Conservation (phyloP, 2,329 filamentous ascomycete species). For the Aspergillus sp. region DNA sequence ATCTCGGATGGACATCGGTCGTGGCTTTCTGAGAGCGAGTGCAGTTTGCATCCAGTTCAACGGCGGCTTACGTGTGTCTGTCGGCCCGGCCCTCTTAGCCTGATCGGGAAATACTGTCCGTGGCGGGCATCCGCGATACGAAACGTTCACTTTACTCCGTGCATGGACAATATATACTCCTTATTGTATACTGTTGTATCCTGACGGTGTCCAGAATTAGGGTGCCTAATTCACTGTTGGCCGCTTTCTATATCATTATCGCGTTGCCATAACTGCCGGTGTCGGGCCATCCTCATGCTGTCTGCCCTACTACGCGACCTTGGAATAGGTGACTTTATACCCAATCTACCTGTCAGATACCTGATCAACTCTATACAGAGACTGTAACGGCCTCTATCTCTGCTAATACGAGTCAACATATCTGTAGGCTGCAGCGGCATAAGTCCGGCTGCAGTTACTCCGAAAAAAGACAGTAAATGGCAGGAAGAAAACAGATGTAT, state of each 20-base stretch:
- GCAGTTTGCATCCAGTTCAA: neutral
- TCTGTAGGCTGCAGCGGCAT: neutral
- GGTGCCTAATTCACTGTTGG: too few relatives aligned
- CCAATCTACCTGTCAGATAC: too few relatives aligned
- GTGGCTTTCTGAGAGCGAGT: neutral
- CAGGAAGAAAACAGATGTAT: neutral
- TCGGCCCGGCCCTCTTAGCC: slow-evolving; percentile 7
- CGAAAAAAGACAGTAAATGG: neutral
- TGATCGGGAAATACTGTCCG: slow-evolving; percentile 13
- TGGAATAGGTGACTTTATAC: too few relatives aligned
- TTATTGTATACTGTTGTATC: too few relatives aligned
- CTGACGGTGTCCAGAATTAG: too few relatives aligned
- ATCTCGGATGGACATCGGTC: neutral
- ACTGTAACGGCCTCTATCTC: too few relatives aligned
- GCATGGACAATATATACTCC: neutral
- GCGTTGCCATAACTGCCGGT: too few relatives aligned
- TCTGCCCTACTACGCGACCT: too few relatives aligned
- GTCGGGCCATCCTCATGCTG: too few relatives aligned
- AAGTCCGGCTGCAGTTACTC: neutral
- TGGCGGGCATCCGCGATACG: neutral
- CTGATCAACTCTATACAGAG: too few relatives aligned
- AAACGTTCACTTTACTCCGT: neutral
- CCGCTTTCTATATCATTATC: too few relatives aligned
- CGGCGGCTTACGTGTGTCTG: slow-evolving; percentile 17
- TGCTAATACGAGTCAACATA: neutral